Conservation (phyloP, 2,329 filamentous ascomycete genomes). For the Ophiosphaerella korrae region DNA sequence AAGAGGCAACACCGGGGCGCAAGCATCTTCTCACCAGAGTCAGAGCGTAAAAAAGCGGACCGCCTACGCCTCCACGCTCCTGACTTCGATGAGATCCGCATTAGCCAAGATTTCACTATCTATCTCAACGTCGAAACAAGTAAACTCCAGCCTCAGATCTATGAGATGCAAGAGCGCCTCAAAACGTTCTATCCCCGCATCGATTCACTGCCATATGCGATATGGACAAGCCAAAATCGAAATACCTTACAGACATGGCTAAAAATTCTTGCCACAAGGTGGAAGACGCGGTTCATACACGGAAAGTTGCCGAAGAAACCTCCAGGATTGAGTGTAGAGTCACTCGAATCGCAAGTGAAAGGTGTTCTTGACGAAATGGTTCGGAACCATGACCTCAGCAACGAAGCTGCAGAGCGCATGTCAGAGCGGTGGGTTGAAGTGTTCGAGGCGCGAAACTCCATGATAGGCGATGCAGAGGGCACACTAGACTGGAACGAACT, state of each 20-base stretch:
- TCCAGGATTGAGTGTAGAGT: not conserved
- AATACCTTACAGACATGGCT: slow-evolving; percentile 34
- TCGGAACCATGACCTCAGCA: slow-evolving; percentile 25
- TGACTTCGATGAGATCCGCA: slow-evolving; percentile 4
- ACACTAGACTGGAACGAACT: slow-evolving; percentile 22
- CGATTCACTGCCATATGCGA: slow-evolving; percentile 30
- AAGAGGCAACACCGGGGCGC: too few relatives aligned
- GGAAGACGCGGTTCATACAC: slow-evolving; percentile 26
- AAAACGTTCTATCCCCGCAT: slow-evolving; percentile 29
- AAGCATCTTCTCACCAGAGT: too few relatives aligned
- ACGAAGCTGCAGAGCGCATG: slow-evolving; percentile 31
- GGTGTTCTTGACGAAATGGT: slow-evolving; percentile 33
- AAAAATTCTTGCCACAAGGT: slow-evolving; percentile 30
- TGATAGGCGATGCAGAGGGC: slow-evolving; percentile 9
- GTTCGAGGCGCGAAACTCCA: slow-evolving; percentile 9
- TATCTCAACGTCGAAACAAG: slow-evolving; percentile 16
- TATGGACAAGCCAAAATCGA: slow-evolving; percentile 26
- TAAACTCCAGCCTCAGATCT: slow-evolving; percentile 27
- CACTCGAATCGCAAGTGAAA: slow-evolving; percentile 16
- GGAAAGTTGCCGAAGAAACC: not conserved
- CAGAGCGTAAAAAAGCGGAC: not conserved
- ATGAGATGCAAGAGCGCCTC: slow-evolving; percentile 24
- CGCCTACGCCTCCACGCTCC: slow-evolving; percentile 18
- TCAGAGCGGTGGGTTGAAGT: slow-evolving; percentile 26
- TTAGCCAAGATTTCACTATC: slow-evolving; percentile 28